Evolutionary conservation across 768 basidiomycete genomes (phyloP), one percentile per base, ranked within the genome.

Genomic region (Suillus tomentosus): DNA sequence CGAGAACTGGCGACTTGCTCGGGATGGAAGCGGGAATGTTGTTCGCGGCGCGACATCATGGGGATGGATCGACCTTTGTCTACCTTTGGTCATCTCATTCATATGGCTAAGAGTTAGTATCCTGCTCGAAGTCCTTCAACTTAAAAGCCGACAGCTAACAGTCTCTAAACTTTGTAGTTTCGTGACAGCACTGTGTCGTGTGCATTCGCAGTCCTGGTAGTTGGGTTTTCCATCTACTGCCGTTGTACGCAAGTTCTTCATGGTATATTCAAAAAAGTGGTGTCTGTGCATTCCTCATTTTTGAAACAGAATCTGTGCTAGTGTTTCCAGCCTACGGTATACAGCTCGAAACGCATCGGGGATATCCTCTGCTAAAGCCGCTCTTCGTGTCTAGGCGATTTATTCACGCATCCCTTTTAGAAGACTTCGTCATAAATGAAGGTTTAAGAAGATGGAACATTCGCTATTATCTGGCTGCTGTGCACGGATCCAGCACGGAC

Each of bases 361-460:
- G 90, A 1, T 71, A 87, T 39, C 82, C 82, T 11, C 72, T 74
- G 15, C 22, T 75, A 4, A 64, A 69, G 1, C 70, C 76, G 17
- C 63, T 78, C 17, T 72, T 65, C 54, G 72, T 65, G 8, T 72
- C 76, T 0, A 81, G 84, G 58, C 83, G 74, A 5, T 92, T 94
- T 73, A 85, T 93, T 66, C 86, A 89, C 8, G 72, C 82, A 36
- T 72, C 79, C 0, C 67, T 72, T 2, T 73, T 93, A 22, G 79
- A 82, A 60, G 89, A 91, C 63, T 78, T 90, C 51, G 68, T 92
- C 36, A 87, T 94, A 61, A 89, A 92, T 68, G 92, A 94, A 73
- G 91, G 87, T 2, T 73, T 93, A 17, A 80, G 75, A 13, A 75
- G 89, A 55, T 94, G 91, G 91, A 80, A 90, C 72, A 81, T 92